Percentiles rank a stretch among this genome's conserved stretches.
phyloP scores from a whole-genome alignment of 2,329 filamentous ascomycete species.

The Pseudocercospora musae region DNA sequence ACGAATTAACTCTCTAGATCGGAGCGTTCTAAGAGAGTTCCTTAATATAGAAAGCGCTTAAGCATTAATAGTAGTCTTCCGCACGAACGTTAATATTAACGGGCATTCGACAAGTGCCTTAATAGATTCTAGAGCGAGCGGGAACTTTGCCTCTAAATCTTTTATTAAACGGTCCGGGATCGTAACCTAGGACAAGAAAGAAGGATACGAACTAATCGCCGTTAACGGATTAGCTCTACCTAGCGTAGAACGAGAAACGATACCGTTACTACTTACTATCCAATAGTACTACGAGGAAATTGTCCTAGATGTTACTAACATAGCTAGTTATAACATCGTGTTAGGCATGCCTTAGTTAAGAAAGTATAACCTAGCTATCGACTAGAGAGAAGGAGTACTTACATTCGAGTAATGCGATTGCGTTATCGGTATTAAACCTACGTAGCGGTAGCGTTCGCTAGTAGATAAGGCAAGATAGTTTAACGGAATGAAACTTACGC shows the following conservation, averaged over 20 bases:
- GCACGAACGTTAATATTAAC: too few species aligned
- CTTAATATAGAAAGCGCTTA: too few species aligned
- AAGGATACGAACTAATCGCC: not conserved
- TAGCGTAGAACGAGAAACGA: conserved; percentile 1
- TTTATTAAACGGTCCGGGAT: conserved; percentile 2
- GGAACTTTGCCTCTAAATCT: conserved; percentile 1
- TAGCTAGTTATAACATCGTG: conserved; percentile 14
- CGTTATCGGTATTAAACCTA: conserved; percentile 3
- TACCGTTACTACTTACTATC: conserved; percentile 3
- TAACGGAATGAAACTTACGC: not conserved
- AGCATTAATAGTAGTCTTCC: too few species aligned
- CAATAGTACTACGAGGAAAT: conserved; percentile 9
- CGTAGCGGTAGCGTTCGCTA: not conserved
- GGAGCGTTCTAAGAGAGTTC: too few species aligned
- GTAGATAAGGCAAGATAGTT: conserved; percentile 7
- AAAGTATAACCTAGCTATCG: too few species aligned
- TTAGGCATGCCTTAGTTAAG: too few species aligned
- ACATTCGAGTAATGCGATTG: conserved; percentile 1
- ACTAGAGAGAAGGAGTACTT: conserved; percentile 8
- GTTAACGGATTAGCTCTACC: not conserved
- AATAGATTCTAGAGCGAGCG: conserved; percentile 2
- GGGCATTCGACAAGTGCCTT: not conserved
- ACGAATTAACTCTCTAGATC: not conserved
- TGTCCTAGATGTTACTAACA: conserved; percentile 10
- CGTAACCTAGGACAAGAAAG: not conserved